Evolutionary conservation across 345 rosid species (phyloP), one percentile per base, ranked within the genome.

Genomic region (Laguncularia racemosa): DNA sequence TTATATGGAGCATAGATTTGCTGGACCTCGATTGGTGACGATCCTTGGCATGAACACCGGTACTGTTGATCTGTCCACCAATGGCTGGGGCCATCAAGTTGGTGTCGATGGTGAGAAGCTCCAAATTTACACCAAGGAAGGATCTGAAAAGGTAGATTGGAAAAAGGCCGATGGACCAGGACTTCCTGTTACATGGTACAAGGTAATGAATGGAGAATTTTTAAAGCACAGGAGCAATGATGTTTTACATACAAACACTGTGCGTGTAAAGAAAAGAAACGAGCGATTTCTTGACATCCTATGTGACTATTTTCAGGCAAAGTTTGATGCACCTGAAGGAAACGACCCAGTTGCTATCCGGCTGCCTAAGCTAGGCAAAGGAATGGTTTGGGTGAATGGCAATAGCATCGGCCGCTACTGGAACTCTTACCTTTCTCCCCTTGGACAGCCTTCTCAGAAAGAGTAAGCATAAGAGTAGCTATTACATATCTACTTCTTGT

Each of bases 371-470:
- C 78, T 78, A 83, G 51, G 50, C 2, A 78, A 81, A 59, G 83
- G 86, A 49, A 73, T 76, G 81, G 66, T 74, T 58, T 81, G 81
- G 81, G 33, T 78, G 64, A 81, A 78, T 15, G 81, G 86, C 13
- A 61, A 66, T 23, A 68, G 75, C 71, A 71, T 78, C 7, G 79
- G 83, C 18, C 72, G 79, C 0, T 71, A 81, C 48, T 81, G 86
- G 86, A 57, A 64, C 62, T 58, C 75, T 47, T 78, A 48, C 63
- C 43, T 66, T 51, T 68, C 71, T 47, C 74, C 83, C 15, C 67
- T 71, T 1, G 81, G 68, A 40, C 44, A 57, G 20, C 60, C 83
- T n/a, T 56, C 86, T 11, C 83, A 76, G 63, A 28, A 65, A 17
- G 76, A 62, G 86, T 75, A 67, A 71, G 81, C 58, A 20, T 13